A percentile compares a stretch with the other conserved stretches of the same genome.
Conservation (phyloP, 139 green algal genomes). For the Diplosphaera chodatii region DNA sequence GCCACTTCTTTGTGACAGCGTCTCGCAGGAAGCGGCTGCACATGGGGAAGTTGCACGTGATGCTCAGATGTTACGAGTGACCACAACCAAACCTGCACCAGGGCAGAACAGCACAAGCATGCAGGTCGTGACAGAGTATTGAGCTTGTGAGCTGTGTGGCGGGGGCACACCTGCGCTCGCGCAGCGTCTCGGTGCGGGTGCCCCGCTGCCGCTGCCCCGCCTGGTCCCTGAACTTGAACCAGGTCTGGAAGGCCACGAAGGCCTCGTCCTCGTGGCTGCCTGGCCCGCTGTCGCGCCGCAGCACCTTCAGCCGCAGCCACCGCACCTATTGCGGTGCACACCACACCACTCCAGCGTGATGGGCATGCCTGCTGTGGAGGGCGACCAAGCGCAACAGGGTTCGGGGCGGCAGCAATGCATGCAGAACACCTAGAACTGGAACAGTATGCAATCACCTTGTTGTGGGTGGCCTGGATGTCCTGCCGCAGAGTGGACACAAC, state of each 20-base stretch:
- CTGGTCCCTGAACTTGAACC: constrained; percentile 31
- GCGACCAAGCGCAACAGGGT: no score
- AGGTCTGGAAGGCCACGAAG: constrained; percentile 35
- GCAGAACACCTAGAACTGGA: no score
- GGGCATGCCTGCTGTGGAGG: no score
- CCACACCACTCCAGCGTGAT: no score
- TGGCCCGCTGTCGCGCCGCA: constrained; percentile 6
- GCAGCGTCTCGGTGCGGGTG: constrained; percentile 1
- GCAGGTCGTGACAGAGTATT: no score
- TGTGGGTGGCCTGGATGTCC: constrained; percentile 26
- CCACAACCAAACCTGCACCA: no score
- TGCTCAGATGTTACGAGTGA: no score
- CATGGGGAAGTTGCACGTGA: neutral
- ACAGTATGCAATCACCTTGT: no score
- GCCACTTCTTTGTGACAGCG: constrained; percentile 9
- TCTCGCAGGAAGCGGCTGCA: constrained; percentile 23
- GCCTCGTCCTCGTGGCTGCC: constrained; percentile 21
- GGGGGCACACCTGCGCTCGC: neutral
- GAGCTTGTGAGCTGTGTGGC: no score
- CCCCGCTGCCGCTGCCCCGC: constrained; percentile 27
- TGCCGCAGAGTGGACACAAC: constrained; percentile 5
- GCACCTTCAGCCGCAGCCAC: constrained; percentile 19
- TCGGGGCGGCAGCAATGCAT: no score
- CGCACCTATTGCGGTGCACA: neutral
- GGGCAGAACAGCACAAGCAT: no score